phyloP scores from a whole-genome alignment of 2,329 filamentous ascomycete genomes.

The Penicillium sp. region DNA sequence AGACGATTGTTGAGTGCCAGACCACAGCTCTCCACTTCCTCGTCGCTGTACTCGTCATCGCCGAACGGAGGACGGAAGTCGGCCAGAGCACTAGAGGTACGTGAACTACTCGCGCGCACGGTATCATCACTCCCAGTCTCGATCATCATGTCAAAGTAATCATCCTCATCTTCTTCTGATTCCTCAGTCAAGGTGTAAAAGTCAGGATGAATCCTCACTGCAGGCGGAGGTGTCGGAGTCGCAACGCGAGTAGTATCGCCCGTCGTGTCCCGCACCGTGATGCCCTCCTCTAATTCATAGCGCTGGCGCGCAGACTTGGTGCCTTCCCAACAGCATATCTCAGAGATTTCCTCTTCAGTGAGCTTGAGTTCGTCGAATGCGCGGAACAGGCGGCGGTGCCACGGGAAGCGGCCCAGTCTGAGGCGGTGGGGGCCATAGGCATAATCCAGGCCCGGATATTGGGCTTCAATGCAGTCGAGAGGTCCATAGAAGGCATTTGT shows the following conservation, averaged over 20 bases:
- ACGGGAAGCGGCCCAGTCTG: slow-evolving; percentile 63
- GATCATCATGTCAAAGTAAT: slow-evolving; percentile 29
- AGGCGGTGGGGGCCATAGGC: slow-evolving; percentile 64
- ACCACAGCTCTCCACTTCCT: slow-evolving; percentile 56
- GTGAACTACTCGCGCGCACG: slow-evolving; percentile 28
- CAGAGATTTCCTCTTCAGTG: slow-evolving; percentile 63
- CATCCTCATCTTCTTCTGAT: slow-evolving; percentile 27
- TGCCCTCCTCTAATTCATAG: slow-evolving; percentile 59
- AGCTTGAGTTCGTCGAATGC: slow-evolving; percentile 63
- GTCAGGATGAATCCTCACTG: slow-evolving; percentile 39
- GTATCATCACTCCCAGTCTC: slow-evolving; percentile 32
- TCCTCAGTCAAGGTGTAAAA: slow-evolving; percentile 21
- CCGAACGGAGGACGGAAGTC: slow-evolving; percentile 35
- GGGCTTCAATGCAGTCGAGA: slow-evolving; percentile 66
- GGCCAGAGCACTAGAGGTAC: slow-evolving; percentile 27
- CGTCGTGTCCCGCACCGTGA: slow-evolving; percentile 64
- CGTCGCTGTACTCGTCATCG: slow-evolving; percentile 50
- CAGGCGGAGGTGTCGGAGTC: slow-evolving; percentile 46
- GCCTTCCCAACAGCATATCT: slow-evolving; percentile 63
- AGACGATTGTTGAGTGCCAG: slow-evolving; percentile 57
- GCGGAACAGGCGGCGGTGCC: slow-evolving; percentile 63
- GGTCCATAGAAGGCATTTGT: slow-evolving; percentile 67
- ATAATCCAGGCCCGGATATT: slow-evolving; percentile 69
- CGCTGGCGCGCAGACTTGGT: slow-evolving; percentile 53
- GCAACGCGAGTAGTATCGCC: slow-evolving; percentile 59